Conservation (phyloP, 1,139 yeast species). For the Blastobotrys arbuscula region DNA sequence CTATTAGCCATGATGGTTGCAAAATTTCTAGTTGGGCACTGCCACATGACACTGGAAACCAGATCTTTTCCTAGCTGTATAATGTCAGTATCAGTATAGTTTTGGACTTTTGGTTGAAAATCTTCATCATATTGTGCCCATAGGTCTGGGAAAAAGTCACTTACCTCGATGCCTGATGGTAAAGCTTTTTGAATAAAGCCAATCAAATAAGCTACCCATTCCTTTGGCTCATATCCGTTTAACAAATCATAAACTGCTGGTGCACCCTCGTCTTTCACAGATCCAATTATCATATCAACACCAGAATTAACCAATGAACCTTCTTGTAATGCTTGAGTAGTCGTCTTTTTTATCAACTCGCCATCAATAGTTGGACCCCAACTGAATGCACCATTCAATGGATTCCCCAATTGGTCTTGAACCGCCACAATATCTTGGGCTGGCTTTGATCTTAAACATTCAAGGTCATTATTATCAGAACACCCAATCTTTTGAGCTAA, state of each 20-base stretch:
- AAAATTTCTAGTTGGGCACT: slow-evolving; percentile 25
- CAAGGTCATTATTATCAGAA: not conserved
- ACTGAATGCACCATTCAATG: not conserved
- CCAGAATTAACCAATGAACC: slow-evolving; percentile 21
- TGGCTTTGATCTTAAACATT: slow-evolving; percentile 22
- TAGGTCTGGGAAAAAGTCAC: not conserved
- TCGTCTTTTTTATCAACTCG: slow-evolving; percentile 20
- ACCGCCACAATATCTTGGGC: slow-evolving; percentile 20
- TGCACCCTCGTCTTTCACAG: slow-evolving; percentile 27
- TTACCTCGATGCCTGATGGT: not conserved
- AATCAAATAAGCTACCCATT: not conserved
- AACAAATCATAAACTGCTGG: slow-evolving; percentile 12
- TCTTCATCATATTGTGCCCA: not conserved
- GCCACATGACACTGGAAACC: slow-evolving; percentile 23
- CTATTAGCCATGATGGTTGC: slow-evolving; percentile 10
- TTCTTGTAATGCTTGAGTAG: slow-evolving; percentile 18
- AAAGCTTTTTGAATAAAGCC: not conserved
- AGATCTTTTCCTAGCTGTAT: slow-evolving; percentile 11
- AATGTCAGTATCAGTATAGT: not conserved
- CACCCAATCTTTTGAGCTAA: not conserved
- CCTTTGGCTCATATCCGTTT: not conserved
- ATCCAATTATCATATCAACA: slow-evolving; percentile 28
- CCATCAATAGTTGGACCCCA: slow-evolving; percentile 29
- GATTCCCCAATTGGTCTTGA: slow-evolving; percentile 14
- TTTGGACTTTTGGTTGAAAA: too few relatives aligned